Evolutionary conservation across 2,329 filamentous ascomycete species (phyloP), one percentile per base, ranked within the genome.

Genomic region (Neurospora sp.): DNA sequence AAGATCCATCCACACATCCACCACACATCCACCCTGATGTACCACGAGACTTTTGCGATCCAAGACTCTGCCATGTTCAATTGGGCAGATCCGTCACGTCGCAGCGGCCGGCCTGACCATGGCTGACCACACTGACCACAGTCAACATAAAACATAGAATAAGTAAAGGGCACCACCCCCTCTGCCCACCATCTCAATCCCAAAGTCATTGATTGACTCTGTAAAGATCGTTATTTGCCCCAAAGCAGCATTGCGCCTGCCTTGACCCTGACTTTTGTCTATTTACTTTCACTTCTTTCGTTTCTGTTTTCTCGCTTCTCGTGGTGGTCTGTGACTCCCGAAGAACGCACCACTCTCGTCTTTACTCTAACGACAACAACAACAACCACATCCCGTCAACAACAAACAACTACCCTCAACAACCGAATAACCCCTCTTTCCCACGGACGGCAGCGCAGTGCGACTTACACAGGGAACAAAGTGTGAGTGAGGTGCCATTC

Each of bases 361-460:
- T 41, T 41, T 62, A n/a, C 40, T 57, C 37, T 70, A 40, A 67
- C n/a, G n/a, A n/a, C 65, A 37, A 66, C 43, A 33, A 62, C 52
- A 33, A 69, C 67, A 66, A 69, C 17, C 38, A 28, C 23, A 17
- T 62, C 28, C 52, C 28, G 52, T 62, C 52, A 62, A 62, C 52
- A 33, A 66, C 46, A 67, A 40, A 70, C 67, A 33, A 66, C 62
- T 28, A 28, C 28, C 28, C 70, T 70, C 71, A 66, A 17, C 68
- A 43, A 66, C 69, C 43, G 38, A 68, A 72, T 71, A 73, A 62
- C 74, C 73, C 75, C 73, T 75, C 73, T 70, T 74, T 73, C 70
- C 72, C 72, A 73, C 71, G 71, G 72, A 73, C 71, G 72, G 70
- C 73, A 72, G 69, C 72, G 69, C 71, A 74, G 74, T 75, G 72